Evolutionary conservation across 352 stramenopile genomes (phyloP), one percentile per base, ranked within the genome.

Genomic region (Phytophthora tentaculata): DNA sequence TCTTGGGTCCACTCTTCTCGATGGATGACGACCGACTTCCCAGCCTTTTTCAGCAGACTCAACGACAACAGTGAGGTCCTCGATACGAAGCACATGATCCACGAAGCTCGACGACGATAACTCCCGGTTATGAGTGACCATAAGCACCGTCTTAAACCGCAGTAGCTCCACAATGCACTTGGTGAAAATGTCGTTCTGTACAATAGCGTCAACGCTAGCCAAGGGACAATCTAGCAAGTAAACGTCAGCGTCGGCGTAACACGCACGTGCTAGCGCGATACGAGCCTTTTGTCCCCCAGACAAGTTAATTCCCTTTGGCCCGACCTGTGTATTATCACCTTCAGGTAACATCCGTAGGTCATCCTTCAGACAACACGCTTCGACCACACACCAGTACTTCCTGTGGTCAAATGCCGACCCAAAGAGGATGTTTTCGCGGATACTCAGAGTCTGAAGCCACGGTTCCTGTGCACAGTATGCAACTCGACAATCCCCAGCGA

Each of bases 371-470:
- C 77, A 84, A 23, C 84, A 94, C 0, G 82, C 84, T 22, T 82
- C 80, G 4, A 95, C 50, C 49, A 93, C 83, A 20, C 67, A 86
- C 73, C 75, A 80, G 73, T 95, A 94, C 32, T 77, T 77, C 10
- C 69, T 72, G 28, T 69, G 71, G 59, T 96, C 76, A 49, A 89
- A 95, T 7, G 70, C 59, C 22, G 82, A 83, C 5, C 96, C 95
- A 78, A 99, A 99, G 6, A 99, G 69, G 61, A 99, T 97, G 75
- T 99, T 99, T 23, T 98, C 92, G n/a, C 89, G 84, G 3, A 99
- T 78, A 20, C 89, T 98, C 28, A 92, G 93, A 66, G 99, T 99
- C 72, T 99, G 90, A 56, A 99, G 97, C 84, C 98, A 99, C 26
- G 96, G 86, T 17, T 89, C 86, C 75, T 99, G 96, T 5, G 94